phyloP scores from a whole-genome alignment of 257 asterid species.

The Solanum boliviense region DNA sequence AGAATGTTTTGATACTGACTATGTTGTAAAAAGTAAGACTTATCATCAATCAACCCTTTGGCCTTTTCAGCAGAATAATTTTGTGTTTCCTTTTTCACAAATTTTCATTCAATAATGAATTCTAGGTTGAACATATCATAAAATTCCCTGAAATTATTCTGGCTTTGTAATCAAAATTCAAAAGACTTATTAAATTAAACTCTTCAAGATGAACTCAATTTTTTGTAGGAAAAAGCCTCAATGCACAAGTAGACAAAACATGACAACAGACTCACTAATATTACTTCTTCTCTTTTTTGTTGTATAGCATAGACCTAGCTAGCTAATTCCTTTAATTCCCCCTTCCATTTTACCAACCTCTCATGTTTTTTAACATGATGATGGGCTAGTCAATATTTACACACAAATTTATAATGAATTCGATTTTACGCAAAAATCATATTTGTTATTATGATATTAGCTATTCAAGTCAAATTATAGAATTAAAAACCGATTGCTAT shows the following conservation, averaged over 20 bases:
- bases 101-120: constrained; percentile 10
- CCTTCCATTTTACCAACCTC: background rate
- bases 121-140: constrained; percentile 28
- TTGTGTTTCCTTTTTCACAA: background rate
- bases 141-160: constrained; percentile 21
- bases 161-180: background rate
- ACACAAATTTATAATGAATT: background rate
- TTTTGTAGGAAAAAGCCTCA: constrained; percentile 17
- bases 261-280: constrained; percentile 22
- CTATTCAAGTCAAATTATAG: background rate
- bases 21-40: constrained; percentile 11
- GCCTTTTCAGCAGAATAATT: background rate
- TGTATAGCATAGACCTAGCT: constrained; percentile 15
- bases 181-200: constrained; percentile 26
- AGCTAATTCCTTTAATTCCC: background rate
- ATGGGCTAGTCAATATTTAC: background rate
- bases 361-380: background rate
- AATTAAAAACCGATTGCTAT: no score
- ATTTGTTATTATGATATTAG: background rate
- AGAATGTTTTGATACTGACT: constrained; percentile 29
- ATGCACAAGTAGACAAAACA: constrained; percentile 44
- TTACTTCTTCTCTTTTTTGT: constrained; percentile 36
- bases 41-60: background rate
- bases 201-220: background rate
- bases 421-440: background rate